Percentiles rank a stretch among this genome's conserved stretches.
Conservation (phyloP, 176 grass and related monocot genomes). For the Puccinellia tenuiflora region DNA sequence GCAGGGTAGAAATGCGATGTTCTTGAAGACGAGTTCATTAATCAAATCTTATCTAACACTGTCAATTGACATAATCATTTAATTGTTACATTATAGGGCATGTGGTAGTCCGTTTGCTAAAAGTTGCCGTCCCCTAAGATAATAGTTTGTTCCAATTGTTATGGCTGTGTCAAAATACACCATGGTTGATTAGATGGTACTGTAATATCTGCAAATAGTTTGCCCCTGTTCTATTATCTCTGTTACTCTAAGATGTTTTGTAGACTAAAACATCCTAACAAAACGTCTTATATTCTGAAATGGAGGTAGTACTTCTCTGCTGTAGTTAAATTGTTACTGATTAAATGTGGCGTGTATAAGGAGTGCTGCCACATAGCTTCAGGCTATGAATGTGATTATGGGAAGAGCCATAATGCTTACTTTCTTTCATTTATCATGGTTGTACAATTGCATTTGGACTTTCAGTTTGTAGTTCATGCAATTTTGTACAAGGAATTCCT, state of each 20-base stretch:
- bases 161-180: background rate
- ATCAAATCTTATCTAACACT: background rate
- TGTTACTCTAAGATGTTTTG: no score
- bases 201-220: background rate
- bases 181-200: background rate
- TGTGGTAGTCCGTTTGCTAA: background rate
- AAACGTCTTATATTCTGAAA: no score
- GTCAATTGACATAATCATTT: background rate
- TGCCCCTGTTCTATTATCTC: background rate
- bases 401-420: background rate
- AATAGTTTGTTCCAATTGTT: background rate
- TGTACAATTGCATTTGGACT: background rate
- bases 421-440: background rate
- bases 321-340: background rate
- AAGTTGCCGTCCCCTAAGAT: background rate
- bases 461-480: background rate
- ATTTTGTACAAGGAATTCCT: background rate
- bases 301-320: no score
- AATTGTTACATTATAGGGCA: background rate
- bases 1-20: background rate
- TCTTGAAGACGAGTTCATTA: background rate
- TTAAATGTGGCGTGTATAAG: background rate
- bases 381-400: background rate
- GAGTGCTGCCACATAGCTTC: background rate
- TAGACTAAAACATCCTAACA: no score